phyloP scores from a whole-genome alignment of 2,329 filamentous ascomycete species.

The Colletotrichum magnum region DNA sequence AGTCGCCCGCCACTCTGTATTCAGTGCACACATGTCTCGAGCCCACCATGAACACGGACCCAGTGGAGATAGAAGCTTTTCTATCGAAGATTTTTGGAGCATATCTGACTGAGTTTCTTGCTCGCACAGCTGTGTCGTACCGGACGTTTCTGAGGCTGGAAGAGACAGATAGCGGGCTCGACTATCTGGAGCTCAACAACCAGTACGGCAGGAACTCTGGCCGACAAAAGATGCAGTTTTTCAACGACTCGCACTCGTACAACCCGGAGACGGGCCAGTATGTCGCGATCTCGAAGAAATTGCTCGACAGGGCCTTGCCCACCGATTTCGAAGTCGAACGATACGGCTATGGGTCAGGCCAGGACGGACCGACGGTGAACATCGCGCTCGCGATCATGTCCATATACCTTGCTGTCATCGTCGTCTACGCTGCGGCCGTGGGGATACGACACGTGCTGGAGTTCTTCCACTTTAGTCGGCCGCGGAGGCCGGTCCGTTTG shows the following conservation, averaged over 20 bases:
- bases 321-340: neutral
- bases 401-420: conserved; percentile 11
- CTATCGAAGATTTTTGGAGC: conserved; percentile 15
- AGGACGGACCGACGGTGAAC: neutral
- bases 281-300: fast-evolving
- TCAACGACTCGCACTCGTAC: neutral
- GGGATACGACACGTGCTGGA: neutral
- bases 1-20: neutral
- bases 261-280: fast-evolving
- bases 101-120: conserved; percentile 7
- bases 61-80: neutral
- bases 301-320: neutral
- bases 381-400: neutral
- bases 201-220: neutral
- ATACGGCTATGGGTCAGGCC: conserved; percentile 20
- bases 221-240: neutral
- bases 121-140: neutral
- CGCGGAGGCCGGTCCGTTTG: neutral
- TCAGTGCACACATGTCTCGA: neutral
- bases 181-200: neutral
- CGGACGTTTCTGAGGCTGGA: fast-evolving
- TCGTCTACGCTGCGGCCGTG: neutral
- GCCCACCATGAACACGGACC: neutral
- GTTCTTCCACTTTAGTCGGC: neutral
- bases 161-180: neutral